Evolutionary conservation across 345 rosid genomes (phyloP), one percentile per base, ranked within the genome.

Genomic region (Orychophragmus violaceus): DNA sequence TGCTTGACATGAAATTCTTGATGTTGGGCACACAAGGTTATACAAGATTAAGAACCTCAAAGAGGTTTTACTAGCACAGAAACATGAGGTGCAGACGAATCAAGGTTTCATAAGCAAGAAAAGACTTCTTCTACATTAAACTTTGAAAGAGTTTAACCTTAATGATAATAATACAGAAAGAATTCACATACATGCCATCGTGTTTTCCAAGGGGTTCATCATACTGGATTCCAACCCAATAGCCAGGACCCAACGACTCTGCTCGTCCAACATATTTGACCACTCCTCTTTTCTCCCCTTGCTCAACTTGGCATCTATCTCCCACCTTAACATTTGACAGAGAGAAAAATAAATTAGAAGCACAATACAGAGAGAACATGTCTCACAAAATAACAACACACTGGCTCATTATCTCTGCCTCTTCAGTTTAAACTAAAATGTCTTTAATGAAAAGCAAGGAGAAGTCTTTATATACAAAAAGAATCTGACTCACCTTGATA

Each of bases 141-240:
- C 10, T 37, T 5, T 7, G 7, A 39, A 39, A 18, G 45, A 39
- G 18, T 39, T 39, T n/a, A 5, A 13, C 37, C 13, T 33, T 55
- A 5, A 30, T 44, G 28, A 41, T 21, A 19, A 66, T 35, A 58
- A 14, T 25, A 24, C 9, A 49, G 32, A 62, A 42, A 41, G 10
- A 44, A 54, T 17, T 21, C 18, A 66, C 96, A 56, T 84, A 94
- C 97, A 76, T 75, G 84, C 99, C 97, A 62, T 90, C 96, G 68
- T 94, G 97, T 82, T 94, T 94, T 55, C 97, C 99, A 70, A 90
- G 53, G 8, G 96, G 99, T 75, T 94, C 97, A 66, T 94, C 99
- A 69, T 84, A 90, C 74, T 90, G 92, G 76, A 90, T 76, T 49
- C 99, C 97, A 74, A 94, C 79, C 97, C 97, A 94, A 67, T 86